Conservation (phyloP, 306 rosid genomes). For the Vicia faba region DNA sequence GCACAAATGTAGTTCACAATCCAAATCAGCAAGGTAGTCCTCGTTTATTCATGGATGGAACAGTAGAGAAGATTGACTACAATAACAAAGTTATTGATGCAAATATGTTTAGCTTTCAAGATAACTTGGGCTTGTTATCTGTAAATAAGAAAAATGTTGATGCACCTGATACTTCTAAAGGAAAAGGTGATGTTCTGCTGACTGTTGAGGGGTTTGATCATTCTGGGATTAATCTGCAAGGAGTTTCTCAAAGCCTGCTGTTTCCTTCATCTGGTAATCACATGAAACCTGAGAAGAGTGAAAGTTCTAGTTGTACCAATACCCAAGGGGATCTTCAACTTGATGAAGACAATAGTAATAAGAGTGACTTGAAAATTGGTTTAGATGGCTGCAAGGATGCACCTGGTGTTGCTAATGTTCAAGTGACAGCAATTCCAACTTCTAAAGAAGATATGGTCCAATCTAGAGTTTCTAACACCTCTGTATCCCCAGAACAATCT, state of each 20-base stretch:
- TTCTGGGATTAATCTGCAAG: conserved; percentile 46
- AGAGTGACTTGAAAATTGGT: conserved; percentile 41
- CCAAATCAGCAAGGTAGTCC: conserved; percentile 48
- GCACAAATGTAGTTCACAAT: conserved; percentile 31
- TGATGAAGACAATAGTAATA: conserved; percentile 39
- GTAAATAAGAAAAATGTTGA: conserved; percentile 36
- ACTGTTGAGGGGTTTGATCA: conserved; percentile 40
- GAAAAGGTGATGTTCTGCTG: conserved; percentile 40
- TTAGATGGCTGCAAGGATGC: conserved; percentile 37
- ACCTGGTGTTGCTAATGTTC: conserved; percentile 41
- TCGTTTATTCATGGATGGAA: conserved; percentile 42
- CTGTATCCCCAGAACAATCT: conserved; percentile 48
- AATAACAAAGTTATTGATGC: conserved; percentile 41
- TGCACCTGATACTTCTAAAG: conserved; percentile 31
- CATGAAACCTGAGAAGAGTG: conserved; percentile 30
- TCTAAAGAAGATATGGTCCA: conserved; percentile 44
- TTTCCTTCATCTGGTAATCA: conserved; percentile 36
- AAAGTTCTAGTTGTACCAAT: conserved; percentile 30
- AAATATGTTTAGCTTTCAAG: conserved; percentile 44
- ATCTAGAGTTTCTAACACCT: conserved; percentile 39
- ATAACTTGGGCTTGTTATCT: conserved; percentile 32
- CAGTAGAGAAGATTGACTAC: conserved; percentile 43
- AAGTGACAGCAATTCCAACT: conserved; percentile 37
- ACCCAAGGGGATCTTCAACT: conserved; percentile 36
- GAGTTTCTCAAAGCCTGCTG: conserved; percentile 36